These are phyloP conservation scores for Neotropicomus parvogracilis DNA, from an alignment of 1,284 basidiomycete species.

Conservation along the genomic window DNA sequence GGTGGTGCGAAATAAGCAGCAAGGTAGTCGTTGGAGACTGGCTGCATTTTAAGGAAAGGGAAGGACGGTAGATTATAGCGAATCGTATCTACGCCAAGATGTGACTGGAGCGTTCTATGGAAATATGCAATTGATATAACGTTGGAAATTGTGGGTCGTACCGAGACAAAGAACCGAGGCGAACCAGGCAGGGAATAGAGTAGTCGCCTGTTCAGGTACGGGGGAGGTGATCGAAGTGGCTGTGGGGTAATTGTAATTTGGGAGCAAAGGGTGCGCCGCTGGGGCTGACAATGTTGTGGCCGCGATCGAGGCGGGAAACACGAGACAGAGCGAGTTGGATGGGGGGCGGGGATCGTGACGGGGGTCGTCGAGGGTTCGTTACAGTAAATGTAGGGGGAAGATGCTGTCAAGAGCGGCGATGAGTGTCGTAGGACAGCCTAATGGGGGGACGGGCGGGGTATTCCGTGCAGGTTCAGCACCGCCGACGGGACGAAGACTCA, in stretches of 20 bases:
- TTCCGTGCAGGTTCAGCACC: slow-evolving; percentile 20
- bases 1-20: slow-evolving; percentile 26
- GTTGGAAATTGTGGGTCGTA: slow-evolving; percentile 36
- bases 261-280: slow-evolving; percentile 15
- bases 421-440: slow-evolving; percentile 11
- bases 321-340: too few relatives aligned
- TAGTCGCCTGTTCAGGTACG: slow-evolving; percentile 31
- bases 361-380: slow-evolving; percentile 33
- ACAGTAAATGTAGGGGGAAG: slow-evolving; percentile 13
- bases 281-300: slow-evolving; percentile 7
- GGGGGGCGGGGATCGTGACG: slow-evolving; percentile 11
- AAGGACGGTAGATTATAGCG: slow-evolving; percentile 16
- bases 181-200: slow-evolving; percentile 32
- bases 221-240: slow-evolving; percentile 31
- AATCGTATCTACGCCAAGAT: slow-evolving; percentile 26
- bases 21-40: slow-evolving; percentile 20
- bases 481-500: slow-evolving; percentile 15
- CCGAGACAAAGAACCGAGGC: slow-evolving; percentile 31
- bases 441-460: slow-evolving; percentile 5
- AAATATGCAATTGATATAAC: slow-evolving; percentile 35
- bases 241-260: slow-evolving; percentile 32
- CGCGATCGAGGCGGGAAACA: slow-evolving; percentile 10
- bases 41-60: slow-evolving; percentile 32
- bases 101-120: slow-evolving; percentile 31
- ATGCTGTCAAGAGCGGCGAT: slow-evolving; percentile 11